These are phyloP conservation scores for Taphrina sp. DNA, from an alignment of 1,139 yeast species.

Conservation along the genomic window DNA sequence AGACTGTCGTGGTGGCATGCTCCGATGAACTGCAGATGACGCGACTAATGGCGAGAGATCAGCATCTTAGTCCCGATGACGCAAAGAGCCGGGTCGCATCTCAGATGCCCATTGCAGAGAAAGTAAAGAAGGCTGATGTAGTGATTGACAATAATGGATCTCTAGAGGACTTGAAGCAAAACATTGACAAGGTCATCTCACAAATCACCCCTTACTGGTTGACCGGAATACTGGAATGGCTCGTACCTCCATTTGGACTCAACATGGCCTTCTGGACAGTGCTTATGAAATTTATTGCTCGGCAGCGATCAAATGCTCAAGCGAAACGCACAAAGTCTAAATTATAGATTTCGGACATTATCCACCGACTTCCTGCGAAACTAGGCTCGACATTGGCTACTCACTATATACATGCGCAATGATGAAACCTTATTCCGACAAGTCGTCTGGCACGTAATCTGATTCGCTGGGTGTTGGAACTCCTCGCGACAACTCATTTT, in stretches of 20 bases:
- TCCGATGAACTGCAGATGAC: conserved; percentile 56
- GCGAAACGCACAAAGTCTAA: too few relatives aligned
- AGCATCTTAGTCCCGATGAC: conserved; percentile 60
- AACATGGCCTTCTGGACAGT: conserved; percentile 23
- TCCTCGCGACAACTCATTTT: too few relatives aligned
- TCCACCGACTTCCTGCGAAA: too few relatives aligned
- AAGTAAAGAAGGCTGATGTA: conserved; percentile 61
- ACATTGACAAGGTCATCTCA: conserved; percentile 26
- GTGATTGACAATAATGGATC: conserved; percentile 64
- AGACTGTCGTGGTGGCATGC: conserved; percentile 67
- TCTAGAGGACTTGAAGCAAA: conserved; percentile 45
- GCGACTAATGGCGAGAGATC: conserved; percentile 63
- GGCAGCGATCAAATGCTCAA: too few relatives aligned
- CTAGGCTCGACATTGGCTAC: too few relatives aligned
- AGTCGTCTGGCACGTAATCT: too few relatives aligned
- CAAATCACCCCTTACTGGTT: conserved; percentile 32
- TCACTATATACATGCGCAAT: too few relatives aligned
- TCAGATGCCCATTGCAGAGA: conserved; percentile 67
- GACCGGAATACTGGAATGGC: conserved; percentile 32
- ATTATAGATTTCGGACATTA: too few relatives aligned
- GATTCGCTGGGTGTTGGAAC: too few relatives aligned
- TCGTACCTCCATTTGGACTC: conserved; percentile 26
- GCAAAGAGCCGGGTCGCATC: conserved; percentile 69
- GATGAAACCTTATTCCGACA: too few relatives aligned
- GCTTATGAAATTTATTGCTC: background rate